These are phyloP conservation scores for Xanthoconium purpureum DNA, from an alignment of 768 basidiomycete genomes.

Conservation along the genomic window DNA sequence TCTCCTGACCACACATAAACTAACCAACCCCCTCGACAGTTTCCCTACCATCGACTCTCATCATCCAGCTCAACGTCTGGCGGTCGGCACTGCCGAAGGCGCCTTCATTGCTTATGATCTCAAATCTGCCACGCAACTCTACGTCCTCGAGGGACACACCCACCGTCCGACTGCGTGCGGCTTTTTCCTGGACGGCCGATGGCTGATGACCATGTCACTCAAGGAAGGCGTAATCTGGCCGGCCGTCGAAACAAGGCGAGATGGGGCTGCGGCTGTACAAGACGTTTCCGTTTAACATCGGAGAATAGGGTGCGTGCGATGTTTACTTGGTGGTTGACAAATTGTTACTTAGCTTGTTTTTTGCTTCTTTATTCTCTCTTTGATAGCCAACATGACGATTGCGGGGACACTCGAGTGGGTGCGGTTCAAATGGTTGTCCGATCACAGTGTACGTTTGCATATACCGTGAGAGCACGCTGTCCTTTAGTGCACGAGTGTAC, in stretches of 20 bases:
- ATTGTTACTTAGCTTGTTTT: background rate
- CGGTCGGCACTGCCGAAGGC: conserved; percentile 92
- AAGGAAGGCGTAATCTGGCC: conserved; percentile 85
- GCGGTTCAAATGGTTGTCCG: conserved; percentile 79
- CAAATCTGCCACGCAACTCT: conserved; percentile 91
- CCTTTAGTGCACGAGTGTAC: conserved; percentile 68
- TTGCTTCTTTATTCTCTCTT: background rate
- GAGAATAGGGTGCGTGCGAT: conserved; percentile 64
- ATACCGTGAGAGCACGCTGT: conserved; percentile 80
- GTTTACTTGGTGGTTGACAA: background rate
- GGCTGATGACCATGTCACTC: conserved; percentile 83
- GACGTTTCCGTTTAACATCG: conserved; percentile 79
- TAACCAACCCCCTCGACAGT: conserved; percentile 36
- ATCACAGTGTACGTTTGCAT: conserved; percentile 77
- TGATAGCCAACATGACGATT: conserved; percentile 51
- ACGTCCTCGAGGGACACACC: conserved; percentile 91
- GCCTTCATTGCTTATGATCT: conserved; percentile 95
- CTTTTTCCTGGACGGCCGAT: conserved; percentile 90
- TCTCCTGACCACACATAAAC: too few relatives aligned
- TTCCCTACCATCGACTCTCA: conserved; percentile 96
- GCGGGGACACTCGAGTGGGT: conserved; percentile 71
- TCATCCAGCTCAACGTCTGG: conserved; percentile 78
- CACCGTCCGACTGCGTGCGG: conserved; percentile 78
- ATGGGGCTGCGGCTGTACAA: conserved; percentile 85
- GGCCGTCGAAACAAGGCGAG: conserved; percentile 86